A percentile compares a stretch with the other conserved stretches of the same genome.
phyloP scores from a whole-genome alignment of 148 eudicot species.

The Agrostemma githago region DNA sequence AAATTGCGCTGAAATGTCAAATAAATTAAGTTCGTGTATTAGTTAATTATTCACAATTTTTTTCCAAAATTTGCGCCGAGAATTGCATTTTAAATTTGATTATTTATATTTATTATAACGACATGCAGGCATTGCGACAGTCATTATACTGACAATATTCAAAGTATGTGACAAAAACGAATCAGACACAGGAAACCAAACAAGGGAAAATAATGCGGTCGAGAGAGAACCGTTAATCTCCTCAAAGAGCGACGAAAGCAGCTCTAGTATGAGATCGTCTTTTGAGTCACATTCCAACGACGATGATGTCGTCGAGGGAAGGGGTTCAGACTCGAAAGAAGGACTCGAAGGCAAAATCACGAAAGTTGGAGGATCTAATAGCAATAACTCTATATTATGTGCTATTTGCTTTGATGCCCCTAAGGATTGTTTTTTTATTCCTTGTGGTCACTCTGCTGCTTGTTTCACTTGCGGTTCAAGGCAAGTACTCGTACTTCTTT shows the following conservation, averaged over 20 bases:
- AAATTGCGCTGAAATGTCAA: too few species aligned
- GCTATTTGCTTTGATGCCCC: slow-evolving; percentile 53
- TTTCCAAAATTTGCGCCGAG: neutral
- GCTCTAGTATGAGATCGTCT: slow-evolving; percentile 49
- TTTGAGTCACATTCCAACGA: slow-evolving; percentile 48
- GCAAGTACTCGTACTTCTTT: slow-evolving; percentile 20
- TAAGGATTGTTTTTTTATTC: slow-evolving; percentile 57
- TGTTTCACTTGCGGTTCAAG: slow-evolving; percentile 62
- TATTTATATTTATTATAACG: neutral
- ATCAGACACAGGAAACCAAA: slow-evolving; percentile 19
- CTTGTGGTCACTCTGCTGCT: slow-evolving; percentile 61
- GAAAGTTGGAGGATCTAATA: slow-evolving; percentile 32
- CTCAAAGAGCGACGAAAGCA: slow-evolving; percentile 37
- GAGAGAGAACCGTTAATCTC: slow-evolving; percentile 47
- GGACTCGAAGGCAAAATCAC: slow-evolving; percentile 27
- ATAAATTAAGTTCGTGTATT: too few species aligned
- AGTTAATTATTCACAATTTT: too few species aligned
- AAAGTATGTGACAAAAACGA: slow-evolving; percentile 26
- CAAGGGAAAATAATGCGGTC: slow-evolving; percentile 19
- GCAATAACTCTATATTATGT: slow-evolving; percentile 34
- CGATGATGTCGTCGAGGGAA: slow-evolving; percentile 42
- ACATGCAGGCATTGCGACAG: slow-evolving; percentile 36
- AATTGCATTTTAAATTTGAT: neutral
- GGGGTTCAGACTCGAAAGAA: slow-evolving; percentile 10
- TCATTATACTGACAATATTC: slow-evolving; percentile 27